Evolutionary conservation across 257 asterid genomes (phyloP), one percentile per base, ranked within the genome.

Genomic region (Przewalskia tangutica): DNA sequence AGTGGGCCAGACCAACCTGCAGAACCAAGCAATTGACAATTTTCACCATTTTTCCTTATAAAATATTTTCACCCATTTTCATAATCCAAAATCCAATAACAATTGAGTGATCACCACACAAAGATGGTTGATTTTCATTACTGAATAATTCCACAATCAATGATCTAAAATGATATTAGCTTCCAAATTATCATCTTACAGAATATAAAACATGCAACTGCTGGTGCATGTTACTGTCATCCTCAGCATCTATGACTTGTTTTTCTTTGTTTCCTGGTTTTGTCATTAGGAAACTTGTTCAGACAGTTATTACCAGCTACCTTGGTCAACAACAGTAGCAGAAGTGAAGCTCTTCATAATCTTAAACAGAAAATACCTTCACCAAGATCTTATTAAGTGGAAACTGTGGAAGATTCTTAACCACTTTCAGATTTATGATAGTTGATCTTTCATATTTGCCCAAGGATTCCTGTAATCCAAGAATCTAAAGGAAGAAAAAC

Each of bases 1-100:
- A 86, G 87, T 94, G 99, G 44, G 97, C 98, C 82, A 96, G 98
- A 87, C 94, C 99, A 88, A 94, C 98, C 98, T 96, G 90, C 85
- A 90, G 62, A 56, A 84, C 79, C 80, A 50, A 75, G 80, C 5
- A 8, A 32, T 12, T 75, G 23, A 75, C 7, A n/a, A n/a, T n/a
- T n/a, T n/a, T n/a, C n/a, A n/a, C n/a, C n/a, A n/a, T n/a, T n/a
- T n/a, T n/a, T n/a, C n/a, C n/a, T n/a, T n/a, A n/a, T n/a, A n/a
- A n/a, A n/a, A n/a, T 50, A 13, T 23, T 75, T 73, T 73, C 86
- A 81, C 60, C 20, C 20, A 20, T 46, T n/a, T 73, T 73, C 42
- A 20, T 71, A 11, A 60, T 17, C 44, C 60, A 48, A 48, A 73
- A 7, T 46, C 79, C 8, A 71, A 71, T 71, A 73, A 14, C 14